phyloP scores from a whole-genome alignment of 352 stramenopile genomes.

The Halophytophthora batemanensis region DNA sequence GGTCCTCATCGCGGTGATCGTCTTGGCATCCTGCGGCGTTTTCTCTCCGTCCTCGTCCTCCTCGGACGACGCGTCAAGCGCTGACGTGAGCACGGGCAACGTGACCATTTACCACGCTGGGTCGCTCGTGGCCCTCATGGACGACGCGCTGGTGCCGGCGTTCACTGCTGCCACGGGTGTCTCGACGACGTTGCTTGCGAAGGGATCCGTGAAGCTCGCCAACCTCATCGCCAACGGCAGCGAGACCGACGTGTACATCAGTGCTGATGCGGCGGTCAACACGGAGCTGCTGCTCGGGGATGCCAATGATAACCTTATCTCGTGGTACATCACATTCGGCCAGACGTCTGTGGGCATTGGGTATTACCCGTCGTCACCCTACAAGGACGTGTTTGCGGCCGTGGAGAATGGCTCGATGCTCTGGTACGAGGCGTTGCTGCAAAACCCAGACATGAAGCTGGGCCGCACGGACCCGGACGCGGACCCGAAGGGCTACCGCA shows the following conservation, averaged over 20 bases:
- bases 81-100: slow-evolving; percentile 9
- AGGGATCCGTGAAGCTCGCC: slow-evolving; percentile 29
- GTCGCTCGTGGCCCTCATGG: slow-evolving; percentile 28
- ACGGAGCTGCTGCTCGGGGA: slow-evolving; percentile 27
- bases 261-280: slow-evolving; percentile 29
- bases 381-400: slow-evolving; percentile 22
- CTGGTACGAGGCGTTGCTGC: slow-evolving; percentile 28
- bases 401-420: slow-evolving; percentile 27
- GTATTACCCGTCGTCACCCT: slow-evolving; percentile 25
- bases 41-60: slow-evolving; percentile 22
- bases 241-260: slow-evolving; percentile 31
- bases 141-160: slow-evolving; percentile 20
- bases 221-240: slow-evolving; percentile 30
- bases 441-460: slow-evolving; percentile 28
- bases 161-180: slow-evolving; percentile 30
- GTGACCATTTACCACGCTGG: slow-evolving; percentile 34
- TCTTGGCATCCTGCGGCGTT: slow-evolving; percentile 21
- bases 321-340: slow-evolving; percentile 32
- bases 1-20: slow-evolving; percentile 21
- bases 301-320: slow-evolving; percentile 27
- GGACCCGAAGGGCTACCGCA: slow-evolving; percentile 32
- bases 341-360: slow-evolving; percentile 26
- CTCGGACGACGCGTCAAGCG: slow-evolving; percentile 3
- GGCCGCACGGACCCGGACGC: slow-evolving; percentile 27
- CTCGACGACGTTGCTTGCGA: slow-evolving; percentile 25